These are phyloP conservation scores for Alternaria gaisen DNA, from an alignment of 2,329 filamentous ascomycete genomes.

Conservation along the genomic window DNA sequence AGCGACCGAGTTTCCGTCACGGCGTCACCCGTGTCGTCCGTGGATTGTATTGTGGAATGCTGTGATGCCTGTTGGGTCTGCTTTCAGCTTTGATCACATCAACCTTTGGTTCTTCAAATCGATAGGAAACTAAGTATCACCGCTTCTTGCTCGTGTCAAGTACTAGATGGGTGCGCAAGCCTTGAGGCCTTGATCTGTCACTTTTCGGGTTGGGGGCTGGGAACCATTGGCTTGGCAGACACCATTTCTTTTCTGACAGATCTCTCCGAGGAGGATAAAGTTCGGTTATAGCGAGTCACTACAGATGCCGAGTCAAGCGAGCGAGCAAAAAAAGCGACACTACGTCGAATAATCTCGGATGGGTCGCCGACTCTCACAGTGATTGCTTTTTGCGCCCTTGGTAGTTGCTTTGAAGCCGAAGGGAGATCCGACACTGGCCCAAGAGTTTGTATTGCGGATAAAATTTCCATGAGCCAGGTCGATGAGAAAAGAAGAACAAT, in stretches of 20 bases:
- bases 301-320: background rate
- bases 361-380: background rate
- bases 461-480: constrained; percentile 1
- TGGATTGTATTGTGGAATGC: background rate
- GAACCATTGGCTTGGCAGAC: constrained; percentile 18
- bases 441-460: constrained; percentile 2
- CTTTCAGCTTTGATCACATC: background rate
- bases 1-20: background rate
- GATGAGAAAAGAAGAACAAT: background rate
- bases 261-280: background rate
- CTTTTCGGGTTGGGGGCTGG: background rate
- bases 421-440: background rate
- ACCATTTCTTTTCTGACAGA: background rate
- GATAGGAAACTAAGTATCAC: background rate
- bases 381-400: background rate
- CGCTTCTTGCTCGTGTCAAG: background rate
- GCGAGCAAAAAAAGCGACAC: background rate
- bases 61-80: background rate
- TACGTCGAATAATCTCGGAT: background rate
- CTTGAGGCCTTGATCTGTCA: background rate
- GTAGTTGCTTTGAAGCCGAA: background rate
- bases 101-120: background rate
- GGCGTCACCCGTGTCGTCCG: background rate
- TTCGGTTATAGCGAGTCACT: background rate
- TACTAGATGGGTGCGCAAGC: background rate